A percentile compares a stretch with the other conserved stretches of the same genome.
These are phyloP conservation scores for Leptomonas seymouri DNA, from an alignment of 208 protist genomes.

Conservation along the genomic window DNA sequence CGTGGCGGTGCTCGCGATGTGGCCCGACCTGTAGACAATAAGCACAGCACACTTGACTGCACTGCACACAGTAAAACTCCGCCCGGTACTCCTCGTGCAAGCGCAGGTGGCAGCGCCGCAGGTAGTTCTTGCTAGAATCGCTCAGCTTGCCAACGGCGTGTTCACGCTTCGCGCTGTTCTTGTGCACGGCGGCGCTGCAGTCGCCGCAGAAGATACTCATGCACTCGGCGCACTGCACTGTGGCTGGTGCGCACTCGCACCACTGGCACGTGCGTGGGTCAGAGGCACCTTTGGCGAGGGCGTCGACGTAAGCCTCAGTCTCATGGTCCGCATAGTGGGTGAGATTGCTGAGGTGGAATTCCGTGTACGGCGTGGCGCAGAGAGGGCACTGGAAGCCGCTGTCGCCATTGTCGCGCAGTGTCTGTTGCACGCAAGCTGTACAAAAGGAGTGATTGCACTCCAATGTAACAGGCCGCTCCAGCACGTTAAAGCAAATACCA, in stretches of 20 bases:
- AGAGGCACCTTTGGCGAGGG: slow-evolving; percentile 37
- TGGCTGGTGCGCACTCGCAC: slow-evolving; percentile 62
- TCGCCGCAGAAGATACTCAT: slow-evolving; percentile 68
- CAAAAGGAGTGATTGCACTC: slow-evolving; percentile 71
- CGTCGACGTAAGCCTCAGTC: slow-evolving; percentile 52
- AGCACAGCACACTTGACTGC: slow-evolving; percentile 82
- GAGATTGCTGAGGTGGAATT: slow-evolving; percentile 40
- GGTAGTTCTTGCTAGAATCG: slow-evolving; percentile 43
- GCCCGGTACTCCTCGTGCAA: slow-evolving; percentile 81
- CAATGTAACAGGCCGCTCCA: slow-evolving; percentile 58
- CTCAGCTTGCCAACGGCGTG: slow-evolving; percentile 49
- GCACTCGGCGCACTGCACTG: slow-evolving; percentile 76
- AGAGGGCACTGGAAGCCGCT: slow-evolving; percentile 58
- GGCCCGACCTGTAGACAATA: slow-evolving; percentile 85
- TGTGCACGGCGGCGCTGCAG: slow-evolving; percentile 75
- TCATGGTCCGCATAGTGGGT: slow-evolving; percentile 39
- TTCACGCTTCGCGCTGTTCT: slow-evolving; percentile 65
- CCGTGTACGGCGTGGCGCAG: slow-evolving; percentile 44
- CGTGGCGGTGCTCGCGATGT: slow-evolving; percentile 69
- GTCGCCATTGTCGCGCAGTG: slow-evolving; percentile 39
- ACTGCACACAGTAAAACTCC: slow-evolving; percentile 81
- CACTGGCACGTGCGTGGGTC: slow-evolving; percentile 68
- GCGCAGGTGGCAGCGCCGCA: slow-evolving; percentile 45
- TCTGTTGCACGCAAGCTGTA: slow-evolving; percentile 45
- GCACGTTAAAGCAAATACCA: slow-evolving; percentile 74